Evolutionary conservation across 805 yeast species (phyloP).

Genomic region (Yarrowia phangngaensis): DNA sequence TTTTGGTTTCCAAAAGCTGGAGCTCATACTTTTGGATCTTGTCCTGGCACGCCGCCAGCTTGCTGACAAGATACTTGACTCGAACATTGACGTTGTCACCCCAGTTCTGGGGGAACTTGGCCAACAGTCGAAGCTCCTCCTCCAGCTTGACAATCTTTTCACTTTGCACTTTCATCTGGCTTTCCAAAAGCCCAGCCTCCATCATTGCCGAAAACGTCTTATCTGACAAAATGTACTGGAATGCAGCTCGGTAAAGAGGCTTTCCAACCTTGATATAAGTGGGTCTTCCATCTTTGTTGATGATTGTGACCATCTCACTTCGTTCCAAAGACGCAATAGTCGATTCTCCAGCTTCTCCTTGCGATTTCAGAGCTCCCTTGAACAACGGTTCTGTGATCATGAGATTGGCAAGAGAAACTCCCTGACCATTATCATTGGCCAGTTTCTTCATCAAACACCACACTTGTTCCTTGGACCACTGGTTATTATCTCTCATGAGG

Average conservation of each 20-base stretch:
- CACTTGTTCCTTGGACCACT: constrained; percentile 74
- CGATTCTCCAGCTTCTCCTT: constrained; percentile 42
- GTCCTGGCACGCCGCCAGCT: constrained; percentile 59
- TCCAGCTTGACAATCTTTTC: constrained; percentile 62
- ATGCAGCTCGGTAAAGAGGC: constrained; percentile 81
- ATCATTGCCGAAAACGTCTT: constrained; percentile 52
- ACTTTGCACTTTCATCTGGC: constrained; percentile 56
- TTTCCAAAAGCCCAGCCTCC: constrained; percentile 58
- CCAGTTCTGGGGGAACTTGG: constrained; percentile 45
- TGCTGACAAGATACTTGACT: constrained; percentile 60
- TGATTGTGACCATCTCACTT: constrained; percentile 66
- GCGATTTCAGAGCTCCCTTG: constrained; percentile 33
- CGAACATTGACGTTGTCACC: constrained; percentile 53
- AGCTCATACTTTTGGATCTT: constrained; percentile 49
- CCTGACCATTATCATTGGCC: constrained; percentile 27
- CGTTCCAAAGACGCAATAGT: constrained; percentile 71
- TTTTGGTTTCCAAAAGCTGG: constrained; percentile 33
- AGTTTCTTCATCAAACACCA: constrained; percentile 76
- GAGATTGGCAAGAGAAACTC: constrained; percentile 30
- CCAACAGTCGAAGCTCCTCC: constrained; percentile 61
- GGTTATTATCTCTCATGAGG: constrained; percentile 41
- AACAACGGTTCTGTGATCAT: constrained; percentile 38
- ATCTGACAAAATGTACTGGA: constrained; percentile 59
- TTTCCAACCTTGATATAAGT: constrained; percentile 68
- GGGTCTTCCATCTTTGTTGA: constrained; percentile 74